Evolutionary conservation across 805 yeast species (phyloP).

Genomic region (Wickerhamiella vanderwaltii): DNA sequence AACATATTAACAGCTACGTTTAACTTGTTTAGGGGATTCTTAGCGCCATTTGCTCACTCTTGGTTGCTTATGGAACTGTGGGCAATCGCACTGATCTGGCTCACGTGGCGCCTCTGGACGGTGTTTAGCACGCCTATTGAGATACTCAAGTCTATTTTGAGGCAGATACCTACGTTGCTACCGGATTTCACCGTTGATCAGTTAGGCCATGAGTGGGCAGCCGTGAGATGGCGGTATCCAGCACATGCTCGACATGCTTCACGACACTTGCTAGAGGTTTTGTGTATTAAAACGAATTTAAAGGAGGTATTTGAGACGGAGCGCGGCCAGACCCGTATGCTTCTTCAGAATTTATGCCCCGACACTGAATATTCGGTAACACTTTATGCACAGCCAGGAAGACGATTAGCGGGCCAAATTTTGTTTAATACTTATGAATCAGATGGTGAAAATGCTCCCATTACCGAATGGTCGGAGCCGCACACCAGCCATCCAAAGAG

Average conservation of each 20-base stretch:
- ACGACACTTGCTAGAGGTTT: background rate
- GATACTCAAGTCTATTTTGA: constrained; percentile 1
- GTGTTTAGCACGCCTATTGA: constrained; percentile 7
- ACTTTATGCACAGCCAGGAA: constrained; percentile 24
- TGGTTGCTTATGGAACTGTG: constrained; percentile 10
- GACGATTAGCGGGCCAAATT: background rate
- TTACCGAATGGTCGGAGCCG: constrained; percentile 6
- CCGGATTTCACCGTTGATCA: constrained; percentile 10
- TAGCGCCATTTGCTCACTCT: background rate
- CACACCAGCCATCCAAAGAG: background rate
- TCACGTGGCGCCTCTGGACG: constrained; percentile 9
- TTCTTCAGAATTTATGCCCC: constrained; percentile 27
- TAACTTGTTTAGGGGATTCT: too few relatives aligned
- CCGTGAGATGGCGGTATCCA: constrained; percentile 10
- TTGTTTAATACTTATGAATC: constrained; percentile 3
- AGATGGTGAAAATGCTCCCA: constrained; percentile 2
- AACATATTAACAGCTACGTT: too few relatives aligned
- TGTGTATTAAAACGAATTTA: background rate
- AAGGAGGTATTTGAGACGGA: constrained; percentile 23
- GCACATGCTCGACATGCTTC: constrained; percentile 11
- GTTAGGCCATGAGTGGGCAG: constrained; percentile 5
- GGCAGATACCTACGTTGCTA: constrained; percentile 1
- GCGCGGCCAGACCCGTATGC: constrained; percentile 25
- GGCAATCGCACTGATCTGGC: constrained; percentile 6
- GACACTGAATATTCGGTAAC: constrained; percentile 26